Evolutionary conservation across 345 rosid species (phyloP).

Genomic region (Euphorbia pulcherrima): DNA sequence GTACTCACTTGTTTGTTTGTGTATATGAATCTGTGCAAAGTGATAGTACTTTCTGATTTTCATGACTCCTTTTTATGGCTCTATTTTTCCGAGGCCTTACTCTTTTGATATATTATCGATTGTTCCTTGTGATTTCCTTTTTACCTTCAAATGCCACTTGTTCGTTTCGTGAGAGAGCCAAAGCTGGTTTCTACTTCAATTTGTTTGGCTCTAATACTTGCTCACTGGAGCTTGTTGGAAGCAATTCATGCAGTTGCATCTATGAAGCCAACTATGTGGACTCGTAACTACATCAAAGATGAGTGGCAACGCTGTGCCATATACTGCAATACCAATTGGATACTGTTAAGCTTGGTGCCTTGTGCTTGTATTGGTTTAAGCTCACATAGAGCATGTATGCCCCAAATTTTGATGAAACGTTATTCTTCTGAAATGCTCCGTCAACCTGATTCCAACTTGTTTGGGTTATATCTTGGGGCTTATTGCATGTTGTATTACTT

Average conservation of each 20-base stretch:
- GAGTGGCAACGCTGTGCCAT: too few species aligned
- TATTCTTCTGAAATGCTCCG: constrained; percentile 2
- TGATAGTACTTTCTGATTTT: background rate
- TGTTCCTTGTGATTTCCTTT: background rate
- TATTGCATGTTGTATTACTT: background rate
- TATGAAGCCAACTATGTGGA: background rate
- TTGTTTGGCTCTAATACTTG: background rate
- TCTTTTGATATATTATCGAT: background rate
- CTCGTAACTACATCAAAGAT: background rate
- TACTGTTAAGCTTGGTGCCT: too few species aligned
- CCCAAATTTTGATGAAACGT: background rate
- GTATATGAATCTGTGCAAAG: background rate
- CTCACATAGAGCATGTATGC: too few species aligned
- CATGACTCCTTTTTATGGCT: background rate
- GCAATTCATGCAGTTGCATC: background rate
- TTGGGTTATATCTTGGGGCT: background rate
- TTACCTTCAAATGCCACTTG: background rate
- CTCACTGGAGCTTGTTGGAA: background rate
- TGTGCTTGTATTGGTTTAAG: too few species aligned
- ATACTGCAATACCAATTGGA: too few species aligned
- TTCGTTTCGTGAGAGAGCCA: background rate
- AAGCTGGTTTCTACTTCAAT: background rate
- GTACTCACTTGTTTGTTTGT: background rate
- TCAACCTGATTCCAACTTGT: background rate
- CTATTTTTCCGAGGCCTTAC: background rate